Conservation (phyloP, 768 basidiomycete species). For the Calocybe indica region DNA sequence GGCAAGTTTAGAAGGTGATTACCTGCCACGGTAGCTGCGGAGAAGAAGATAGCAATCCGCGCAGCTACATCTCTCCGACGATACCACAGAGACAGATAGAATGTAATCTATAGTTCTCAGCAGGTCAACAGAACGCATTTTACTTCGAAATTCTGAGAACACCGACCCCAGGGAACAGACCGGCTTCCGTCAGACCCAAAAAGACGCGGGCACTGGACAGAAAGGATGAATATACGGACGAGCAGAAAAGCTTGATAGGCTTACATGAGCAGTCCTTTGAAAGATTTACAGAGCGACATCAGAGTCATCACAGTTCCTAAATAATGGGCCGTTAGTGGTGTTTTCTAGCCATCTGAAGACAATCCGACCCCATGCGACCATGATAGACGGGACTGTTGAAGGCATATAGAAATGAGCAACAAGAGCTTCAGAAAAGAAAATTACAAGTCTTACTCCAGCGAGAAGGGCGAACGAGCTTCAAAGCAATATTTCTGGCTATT, state of each 20-base stretch:
- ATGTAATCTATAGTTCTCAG: slow-evolving; percentile 25
- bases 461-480: slow-evolving; percentile 25
- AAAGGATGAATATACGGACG: background rate
- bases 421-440: background rate
- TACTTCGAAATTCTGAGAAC: background rate
- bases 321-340: background rate
- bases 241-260: background rate
- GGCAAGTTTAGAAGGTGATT: background rate
- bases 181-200: slow-evolving; percentile 33
- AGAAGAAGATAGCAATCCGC: slow-evolving; percentile 60
- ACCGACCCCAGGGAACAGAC: slow-evolving; percentile 31
- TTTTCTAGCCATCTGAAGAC: background rate
- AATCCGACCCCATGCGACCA: slow-evolving; percentile 23
- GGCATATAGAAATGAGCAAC: background rate
- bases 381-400: slow-evolving; percentile 22
- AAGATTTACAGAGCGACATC: slow-evolving; percentile 26
- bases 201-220: slow-evolving; percentile 28
- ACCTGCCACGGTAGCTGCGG: slow-evolving; percentile 52
- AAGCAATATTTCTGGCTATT: slow-evolving; percentile 21
- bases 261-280: slow-evolving; percentile 22
- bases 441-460: slow-evolving; percentile 20
- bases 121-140: background rate
- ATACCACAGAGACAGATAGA: slow-evolving; percentile 56
- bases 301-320: slow-evolving; percentile 23
- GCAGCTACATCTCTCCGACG: slow-evolving; percentile 49